Evolutionary conservation across 148 eudicot species (phyloP), one percentile per base, ranked within the genome.

Genomic region (Persicaria maculosa): DNA sequence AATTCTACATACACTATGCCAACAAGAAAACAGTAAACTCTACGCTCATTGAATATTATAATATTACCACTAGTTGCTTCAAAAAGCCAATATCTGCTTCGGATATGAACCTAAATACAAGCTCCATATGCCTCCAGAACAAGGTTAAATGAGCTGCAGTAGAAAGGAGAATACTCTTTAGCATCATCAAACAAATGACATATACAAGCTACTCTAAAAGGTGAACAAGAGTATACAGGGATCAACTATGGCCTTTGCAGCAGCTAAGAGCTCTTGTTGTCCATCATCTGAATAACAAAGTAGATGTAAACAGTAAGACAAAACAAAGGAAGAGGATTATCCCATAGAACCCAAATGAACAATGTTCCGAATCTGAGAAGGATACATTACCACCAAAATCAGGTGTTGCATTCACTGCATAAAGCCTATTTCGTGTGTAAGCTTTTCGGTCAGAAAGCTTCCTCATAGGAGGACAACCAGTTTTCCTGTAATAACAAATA

Each of bases 101-200:
- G 74, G 91, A 81, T 75, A 88, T 79, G 76, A 83, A 88, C 72
- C 88, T 77, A 76, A 87, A 86, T 50, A 80, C 55, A 4, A 85
- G 81, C 79, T 90, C 94, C 89, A 88, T 86, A 74, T 75, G 82
- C 83, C 81, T 87, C 94, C 94, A 90, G 74, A 86, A 88, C 64
- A 85, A 62, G 76, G 81, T 87, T 73, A 86, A 79, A 78, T 81
- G 77, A 79, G 78, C 91, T 90, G 84, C 84, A 88, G 44, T 9
- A 75, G n/a, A 55, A 68, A 53, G 16, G 53, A 75, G 45, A 25
- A 6, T 12, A 45, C 31, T 50, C 40, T 31, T 69, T 17, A 12
- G 45, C 44, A 22, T 31, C 25, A 17, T 25, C 43, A 67, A 67
- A 65, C 17, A 6, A 53, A 47, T 45, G 62, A n/a, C 45, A 45